Base-by-base conservation (phyloP, 2,329 filamentous ascomycete genomes). In the Helotiales sp. region DNA sequence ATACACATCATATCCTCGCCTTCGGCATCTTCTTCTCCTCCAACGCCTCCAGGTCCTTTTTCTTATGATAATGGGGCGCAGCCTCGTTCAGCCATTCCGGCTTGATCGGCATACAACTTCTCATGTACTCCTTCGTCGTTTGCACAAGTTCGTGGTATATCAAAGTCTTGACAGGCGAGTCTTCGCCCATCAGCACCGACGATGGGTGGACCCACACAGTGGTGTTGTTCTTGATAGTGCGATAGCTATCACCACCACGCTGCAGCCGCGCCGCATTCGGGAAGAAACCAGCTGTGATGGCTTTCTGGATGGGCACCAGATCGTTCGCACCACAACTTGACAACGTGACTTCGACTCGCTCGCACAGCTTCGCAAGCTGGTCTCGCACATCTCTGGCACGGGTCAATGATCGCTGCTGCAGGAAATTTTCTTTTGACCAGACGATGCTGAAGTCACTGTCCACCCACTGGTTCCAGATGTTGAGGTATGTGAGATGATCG, bases 391-490 rank as follows among this genome's bases (percentile, higher is more conserved):
- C 93, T 29, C 93, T 86, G 0, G 92, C 93, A 1, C 95, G 85
- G 0, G 88, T 95, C 2, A 99, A 80, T n/a, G 88, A 90, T 15
- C 93, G 86, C 72, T 96, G 91, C 71, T 98, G 93, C 9, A 99
- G 72, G 73, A 96, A 99, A 72, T 98, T 97, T 75, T 98, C 93
- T 49, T 88, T 87, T 0, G 90, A 80, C 93, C 93, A 99, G 46
- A 96, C 85, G 53, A 85, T 87, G 51, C 85, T 90, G 75, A 91
- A 99, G 73, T 96, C 93, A 49, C 85, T 88, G 70, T 98, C 93
- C 1, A 93, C 90, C 89, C 92, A 99, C 72, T 96, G 90, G 67
- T 95, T 93, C 86, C 88, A 99, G 66, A 99, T 88, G 69, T 96
- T 96, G 48, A 98, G 84, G 1, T 96, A 82, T 0, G 91, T 92